These are phyloP conservation scores for Pichia scutulata DNA, from an alignment of 805 yeast species.

Conservation along the genomic window DNA sequence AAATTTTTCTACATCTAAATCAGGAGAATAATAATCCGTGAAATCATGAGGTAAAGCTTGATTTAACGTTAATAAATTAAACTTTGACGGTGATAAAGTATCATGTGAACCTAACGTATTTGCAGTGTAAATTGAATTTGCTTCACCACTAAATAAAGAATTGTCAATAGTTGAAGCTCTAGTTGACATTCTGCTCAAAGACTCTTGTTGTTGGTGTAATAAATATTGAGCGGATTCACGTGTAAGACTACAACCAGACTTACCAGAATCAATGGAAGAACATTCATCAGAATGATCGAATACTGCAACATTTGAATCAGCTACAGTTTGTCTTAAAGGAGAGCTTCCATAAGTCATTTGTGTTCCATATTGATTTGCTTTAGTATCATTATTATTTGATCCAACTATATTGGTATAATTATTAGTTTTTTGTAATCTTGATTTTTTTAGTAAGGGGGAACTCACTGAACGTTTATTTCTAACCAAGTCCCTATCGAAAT, in stretches of 20 bases:
- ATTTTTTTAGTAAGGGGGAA: not conserved
- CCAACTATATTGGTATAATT: not conserved
- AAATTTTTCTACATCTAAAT: conserved; percentile 40
- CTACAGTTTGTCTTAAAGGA: conserved; percentile 24
- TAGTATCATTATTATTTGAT: not conserved
- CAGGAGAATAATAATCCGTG: conserved; percentile 51
- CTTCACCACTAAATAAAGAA: conserved; percentile 19
- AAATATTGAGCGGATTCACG: conserved; percentile 10
- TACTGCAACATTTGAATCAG: conserved; percentile 13
- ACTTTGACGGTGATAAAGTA: conserved; percentile 15
- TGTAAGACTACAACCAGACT: conserved; percentile 13
- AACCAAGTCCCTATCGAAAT: not conserved
- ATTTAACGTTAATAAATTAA: conserved; percentile 28
- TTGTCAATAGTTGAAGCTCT: conserved; percentile 14
- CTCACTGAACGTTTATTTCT: not conserved
- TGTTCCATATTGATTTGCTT: not conserved
- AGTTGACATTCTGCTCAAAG: conserved; percentile 11
- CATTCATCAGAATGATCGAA: conserved; percentile 18
- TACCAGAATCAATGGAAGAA: conserved; percentile 20
- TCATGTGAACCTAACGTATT: conserved; percentile 2
- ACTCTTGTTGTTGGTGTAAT: conserved; percentile 11
- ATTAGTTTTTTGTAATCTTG: not conserved
- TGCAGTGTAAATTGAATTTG: conserved; percentile 22
- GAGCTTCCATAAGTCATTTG: conserved; percentile 27
- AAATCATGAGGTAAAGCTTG: conserved; percentile 48